Evolutionary conservation across 2,329 filamentous ascomycete species (phyloP), one percentile per base, ranked within the genome.

Genomic region (Cytospora schulzeri): DNA sequence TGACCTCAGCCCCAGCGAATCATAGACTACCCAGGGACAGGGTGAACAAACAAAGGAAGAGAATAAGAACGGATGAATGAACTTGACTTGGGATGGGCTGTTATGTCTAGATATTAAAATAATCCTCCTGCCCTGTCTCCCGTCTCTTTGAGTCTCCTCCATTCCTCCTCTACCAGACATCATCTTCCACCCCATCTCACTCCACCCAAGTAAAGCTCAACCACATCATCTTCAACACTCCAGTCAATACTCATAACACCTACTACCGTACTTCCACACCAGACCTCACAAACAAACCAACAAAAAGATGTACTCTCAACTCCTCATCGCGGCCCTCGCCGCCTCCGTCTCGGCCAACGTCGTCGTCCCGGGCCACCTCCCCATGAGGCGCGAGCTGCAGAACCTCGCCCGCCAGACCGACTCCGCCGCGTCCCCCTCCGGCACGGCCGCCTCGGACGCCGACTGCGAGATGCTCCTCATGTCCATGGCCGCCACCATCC

Each of bases 221-320:
- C 9, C n/a, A n/a, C n/a, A n/a, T n/a, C 4, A 41, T 41, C 38
- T 26, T 8, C 35, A 28, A 28, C n/a, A 8, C 9, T 24, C 14
- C 15, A 17, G n/a, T 14, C 33, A 29, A 29, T 17, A 48, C 28
- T 35, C n/a, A 22, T 26, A 28, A 19, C 9, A 28, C 4, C 28
- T 48, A 19, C n/a, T 9, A n/a, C 9, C n/a, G n/a, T n/a, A n/a
- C n/a, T n/a, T n/a, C n/a, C n/a, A n/a, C n/a, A n/a, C n/a, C n/a
- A n/a, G n/a, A n/a, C n/a, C n/a, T n/a, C n/a, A n/a, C n/a, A n/a
- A 17, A 45, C 5, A n/a, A 62, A 22, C 26, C 26, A 26, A 19
- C n/a, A 33, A 62, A 67, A 72, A 66, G 1, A 74, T 74, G 73
- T 57, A 69, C 58, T 50, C 67, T 69, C 70, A 53, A 68, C 66